Percentiles rank a stretch among this genome's conserved stretches.
These are phyloP conservation scores for Lachancea nothofagi DNA, from an alignment of 805 yeast genomes.

Conservation along the genomic window DNA sequence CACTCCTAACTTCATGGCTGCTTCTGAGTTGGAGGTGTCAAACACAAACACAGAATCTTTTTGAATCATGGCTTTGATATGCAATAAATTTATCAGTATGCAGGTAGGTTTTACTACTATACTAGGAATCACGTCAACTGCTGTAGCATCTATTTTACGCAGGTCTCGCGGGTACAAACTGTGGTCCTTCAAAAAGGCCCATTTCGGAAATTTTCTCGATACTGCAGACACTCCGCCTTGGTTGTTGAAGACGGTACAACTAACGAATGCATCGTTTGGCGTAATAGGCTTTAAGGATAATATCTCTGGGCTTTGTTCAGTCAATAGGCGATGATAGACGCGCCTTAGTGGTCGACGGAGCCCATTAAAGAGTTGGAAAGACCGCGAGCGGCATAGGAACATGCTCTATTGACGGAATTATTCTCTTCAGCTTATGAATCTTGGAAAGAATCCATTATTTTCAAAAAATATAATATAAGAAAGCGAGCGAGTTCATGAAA, in stretches of 20 bases:
- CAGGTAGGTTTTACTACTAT: conserved; percentile 74
- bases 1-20: conserved; percentile 65
- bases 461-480: neutral
- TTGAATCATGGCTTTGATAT: conserved; percentile 85
- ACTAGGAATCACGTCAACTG: conserved; percentile 82
- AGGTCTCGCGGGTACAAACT: conserved; percentile 80
- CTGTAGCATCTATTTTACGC: conserved; percentile 68
- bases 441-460: neutral
- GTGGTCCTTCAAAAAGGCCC: conserved; percentile 67
- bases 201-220: conserved; percentile 73
- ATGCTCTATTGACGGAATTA: neutral
- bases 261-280: conserved; percentile 45
- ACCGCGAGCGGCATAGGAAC: conserved; percentile 1
- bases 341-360: neutral
- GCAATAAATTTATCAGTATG: conserved; percentile 74
- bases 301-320: conserved; percentile 12
- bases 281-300: conserved; percentile 34
- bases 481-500: neutral
- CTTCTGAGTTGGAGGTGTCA: conserved; percentile 51
- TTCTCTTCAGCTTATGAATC: neutral
- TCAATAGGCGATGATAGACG: neutral
- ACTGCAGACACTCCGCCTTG: conserved; percentile 72
- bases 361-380: neutral
- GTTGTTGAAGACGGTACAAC: conserved; percentile 76
- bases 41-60: conserved; percentile 75